Base-by-base conservation (phyloP, 495 filamentous ascomycete species). In the Haplographium delicatum region DNA sequence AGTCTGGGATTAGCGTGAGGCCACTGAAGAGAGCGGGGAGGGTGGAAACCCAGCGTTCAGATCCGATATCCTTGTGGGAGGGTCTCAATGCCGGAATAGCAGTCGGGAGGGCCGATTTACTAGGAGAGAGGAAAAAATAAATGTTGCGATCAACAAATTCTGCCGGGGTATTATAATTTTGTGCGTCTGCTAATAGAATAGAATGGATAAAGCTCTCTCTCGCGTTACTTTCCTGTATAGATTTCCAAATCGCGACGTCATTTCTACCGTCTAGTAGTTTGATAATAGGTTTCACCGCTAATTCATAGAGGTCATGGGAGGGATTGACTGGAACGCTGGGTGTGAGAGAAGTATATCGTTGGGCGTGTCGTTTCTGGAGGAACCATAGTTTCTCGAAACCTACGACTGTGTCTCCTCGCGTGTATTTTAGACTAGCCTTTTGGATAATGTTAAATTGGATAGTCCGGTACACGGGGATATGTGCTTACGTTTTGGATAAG, bases 401-500 rank as follows among this genome's bases (percentile, higher is more conserved):
- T 20, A 96, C 86, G 9, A 82, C 80, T n/a, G 88, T 85, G 66
- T 97, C 89, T 7, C 93, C 91, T 53, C 82, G 84, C 11, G 88
- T 96, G 62, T 96, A 90, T 58, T 85, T 83, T 53, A 93, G 69
- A 51, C 80, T 77, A 61, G 96, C 95, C 79, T 84, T 39, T 31
- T 35, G 15, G 16, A 2, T 43, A 2, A 18, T 15, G 25, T 43
- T 39, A 23, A 16, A 28, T 27, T 34, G 30, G 18, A 24, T 40
- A 44, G 18, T 48, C 24, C 9, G 18, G 15, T n/a, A 20, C 4
- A 53, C 4, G 16, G 20, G 31, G 43, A 31, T n/a, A n/a, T n/a
- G n/a, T 3, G 60, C 71, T 57, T 71, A 86, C 85, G 53, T 81
- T 81, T 9, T 79, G 60, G 8, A 89, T 70, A 48, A 98, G 79